Base-by-base conservation (phyloP, 306 rosid genomes). In the Hippophae rhamnoides region DNA sequence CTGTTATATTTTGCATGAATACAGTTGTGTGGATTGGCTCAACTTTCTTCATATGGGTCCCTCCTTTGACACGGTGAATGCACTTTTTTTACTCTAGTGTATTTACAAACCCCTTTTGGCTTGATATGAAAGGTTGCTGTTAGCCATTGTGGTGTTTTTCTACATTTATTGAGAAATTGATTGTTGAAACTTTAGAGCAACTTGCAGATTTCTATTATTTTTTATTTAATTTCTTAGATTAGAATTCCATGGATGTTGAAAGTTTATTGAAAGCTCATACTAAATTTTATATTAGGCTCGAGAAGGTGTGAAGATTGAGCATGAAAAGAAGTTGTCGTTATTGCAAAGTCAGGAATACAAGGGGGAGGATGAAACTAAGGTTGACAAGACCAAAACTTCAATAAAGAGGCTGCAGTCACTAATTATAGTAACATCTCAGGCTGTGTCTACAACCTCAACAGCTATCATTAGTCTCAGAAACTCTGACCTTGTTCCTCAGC, bases 401-500 rank as follows among this genome's bases (percentile, higher is more conserved):
- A 86, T 93, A 74, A 80, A 76, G 58, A 87, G 76, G 81, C 74
- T 93, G 69, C 97, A 93, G 62, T 88, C 97, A 6, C 83, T 93
- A 23, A 88, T 89, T 58, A 52, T 75, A 69, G 99, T 93, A 69
- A 86, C 97, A 40, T 93, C 99, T 62, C 95, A 93, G 74, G 99
- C 99, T 5, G 99, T 93, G 69, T 74, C 89, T 57, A 84, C 99
- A 57, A 93, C 99, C 72, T 88, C 97, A 41, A 76, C 95, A 1
- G 90, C 94, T 25, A 86, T 88, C 49, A 55, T 75, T 53, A 86
- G 83, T 64, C 86, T 86, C 52, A 73, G 99, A 67, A 87, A 93
- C 81, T 82, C 99, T 9, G 90, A 77, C 80, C 94, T 93, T 61
- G 90, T 93, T 74, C 94, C 97, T 69, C 97, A 88, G 89, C 97